Evolutionary conservation across 352 stramenopile genomes (phyloP), one percentile per base, ranked within the genome.

Genomic region (Phytophthora gonapodyides): DNA sequence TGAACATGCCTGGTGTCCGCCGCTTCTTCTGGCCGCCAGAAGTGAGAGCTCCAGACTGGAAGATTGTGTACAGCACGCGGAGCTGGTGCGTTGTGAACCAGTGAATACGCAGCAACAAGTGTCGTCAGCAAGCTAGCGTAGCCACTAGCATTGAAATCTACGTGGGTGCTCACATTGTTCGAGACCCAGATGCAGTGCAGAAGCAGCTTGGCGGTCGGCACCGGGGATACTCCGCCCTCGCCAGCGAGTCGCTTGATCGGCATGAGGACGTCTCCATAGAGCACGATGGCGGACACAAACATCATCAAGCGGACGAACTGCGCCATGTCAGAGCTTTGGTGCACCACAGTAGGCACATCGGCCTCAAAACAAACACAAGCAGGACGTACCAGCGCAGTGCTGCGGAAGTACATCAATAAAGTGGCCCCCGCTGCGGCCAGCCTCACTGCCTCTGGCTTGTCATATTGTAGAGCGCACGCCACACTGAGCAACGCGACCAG

Each of bases 361-460:
- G n/a, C n/a, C n/a, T n/a, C n/a, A n/a, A n/a, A n/a, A n/a, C n/a
- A n/a, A n/a, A n/a, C n/a, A n/a, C 24, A 27, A 27, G 24, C 24
- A 13, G 40, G 9, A 5, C 31, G 35, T 55, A 89, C 82, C 64
- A 92, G 51, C 12, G 57, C 64, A 30, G 72, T 79, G 46, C 69
- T 90, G 58, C 82, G 82, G 37, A 92, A 90, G 61, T 92, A 88
- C 15, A 89, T 41, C 40, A 90, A 49, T 24, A 73, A 47, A 5
- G 55, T 58, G 1, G 21, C 75, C 0, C 43, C 55, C 9, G 67
- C 57, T 33, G 68, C 79, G 0, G 54, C 69, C 10, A 86, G 50
- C 3, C 82, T 79, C 17, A 82, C 69, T 8, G 77, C 74, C 13
- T 69, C 64, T 0, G 80, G 69, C 42, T 90, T 90, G 0, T 90